Conservation (phyloP, 805 yeast genomes). For the Spathaspora sp. region DNA sequence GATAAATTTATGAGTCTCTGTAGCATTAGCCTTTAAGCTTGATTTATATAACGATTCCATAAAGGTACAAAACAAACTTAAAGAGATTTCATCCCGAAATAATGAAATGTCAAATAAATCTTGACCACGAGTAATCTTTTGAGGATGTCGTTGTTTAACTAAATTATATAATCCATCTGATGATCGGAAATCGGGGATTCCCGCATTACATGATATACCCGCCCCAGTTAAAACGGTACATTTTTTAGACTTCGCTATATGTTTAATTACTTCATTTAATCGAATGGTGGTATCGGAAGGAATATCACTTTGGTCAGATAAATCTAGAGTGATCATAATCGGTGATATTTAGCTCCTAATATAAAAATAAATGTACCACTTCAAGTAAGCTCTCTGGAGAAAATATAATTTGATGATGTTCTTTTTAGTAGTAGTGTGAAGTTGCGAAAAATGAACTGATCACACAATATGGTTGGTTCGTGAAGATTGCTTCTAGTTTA, state of each 20-base stretch:
- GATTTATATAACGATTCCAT: conserved; percentile 76
- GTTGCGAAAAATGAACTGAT: background rate
- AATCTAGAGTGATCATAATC: conserved; percentile 28
- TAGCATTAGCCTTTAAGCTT: conserved; percentile 67
- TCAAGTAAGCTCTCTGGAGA: background rate
- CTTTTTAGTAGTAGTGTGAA: background rate
- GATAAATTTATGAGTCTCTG: conserved; percentile 79
- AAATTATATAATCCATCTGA: conserved; percentile 76
- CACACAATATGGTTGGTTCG: background rate
- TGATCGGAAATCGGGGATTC: conserved; percentile 93
- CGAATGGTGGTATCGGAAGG: conserved; percentile 29
- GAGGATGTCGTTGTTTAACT: conserved; percentile 62
- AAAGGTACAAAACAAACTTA: conserved; percentile 77
- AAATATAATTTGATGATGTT: background rate
- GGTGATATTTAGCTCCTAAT: background rate
- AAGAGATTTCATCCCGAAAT: conserved; percentile 64
- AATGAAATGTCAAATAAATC: conserved; percentile 87
- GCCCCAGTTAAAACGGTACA: conserved; percentile 87
- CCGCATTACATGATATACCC: conserved; percentile 94
- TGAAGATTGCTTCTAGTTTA: too few relatives aligned
- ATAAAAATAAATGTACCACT: too few relatives aligned
- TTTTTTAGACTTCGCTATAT: conserved; percentile 50
- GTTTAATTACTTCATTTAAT: conserved; percentile 36
- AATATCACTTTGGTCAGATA: conserved; percentile 13
- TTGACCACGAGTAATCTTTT: conserved; percentile 70